Evolutionary conservation across 257 asterid species (phyloP), one percentile per base, ranked within the genome.

Genomic region (Jasminum sambac): DNA sequence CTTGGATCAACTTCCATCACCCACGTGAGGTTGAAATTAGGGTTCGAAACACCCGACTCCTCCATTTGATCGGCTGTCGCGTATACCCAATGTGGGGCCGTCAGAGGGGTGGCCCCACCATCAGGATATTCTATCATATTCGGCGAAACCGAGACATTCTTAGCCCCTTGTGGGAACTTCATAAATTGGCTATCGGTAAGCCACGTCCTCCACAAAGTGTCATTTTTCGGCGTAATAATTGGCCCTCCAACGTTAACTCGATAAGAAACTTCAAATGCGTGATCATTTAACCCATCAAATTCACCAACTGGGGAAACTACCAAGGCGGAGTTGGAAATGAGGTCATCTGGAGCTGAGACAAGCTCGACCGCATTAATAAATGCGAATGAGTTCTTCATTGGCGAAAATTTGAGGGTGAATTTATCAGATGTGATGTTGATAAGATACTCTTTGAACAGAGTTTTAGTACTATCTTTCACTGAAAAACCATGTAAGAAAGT

Each of bases 11-110:
- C 88, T 3, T 44, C 61, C 96, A 91, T 80, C 57, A 68, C 63
- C 98, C 98, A 94, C 0, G 97, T 94, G 11, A 94, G 82, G 74
- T 89, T 94, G 78, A 94, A 94, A 21, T 87, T 86, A 0, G 97
- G 84, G 21, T 87, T 89, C 0, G 75, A 40, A 4, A 87, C 86
- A 0, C 80, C 88, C 0, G 98, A 68, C 65, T 94, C 92, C 2
- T 81, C 96, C 98, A 94, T 94, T 76, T 78, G 79, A 68, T 85
- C 89, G 10, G 91, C 97, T 0, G 98, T 89, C 0, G 97, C 64
- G 46, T 94, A 94, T 0, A 94, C 86, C 63, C 68, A 79, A 58
- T 52, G 30, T 0, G 98, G 98, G 8, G 97, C 97, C 23, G 77
- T 86, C 67, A 89, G 72, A 36, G 96, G 88, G 4, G 91, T 89